Evolutionary conservation across 2,329 filamentous ascomycete genomes (phyloP).

Genomic region (Graphilbum sp.): DNA sequence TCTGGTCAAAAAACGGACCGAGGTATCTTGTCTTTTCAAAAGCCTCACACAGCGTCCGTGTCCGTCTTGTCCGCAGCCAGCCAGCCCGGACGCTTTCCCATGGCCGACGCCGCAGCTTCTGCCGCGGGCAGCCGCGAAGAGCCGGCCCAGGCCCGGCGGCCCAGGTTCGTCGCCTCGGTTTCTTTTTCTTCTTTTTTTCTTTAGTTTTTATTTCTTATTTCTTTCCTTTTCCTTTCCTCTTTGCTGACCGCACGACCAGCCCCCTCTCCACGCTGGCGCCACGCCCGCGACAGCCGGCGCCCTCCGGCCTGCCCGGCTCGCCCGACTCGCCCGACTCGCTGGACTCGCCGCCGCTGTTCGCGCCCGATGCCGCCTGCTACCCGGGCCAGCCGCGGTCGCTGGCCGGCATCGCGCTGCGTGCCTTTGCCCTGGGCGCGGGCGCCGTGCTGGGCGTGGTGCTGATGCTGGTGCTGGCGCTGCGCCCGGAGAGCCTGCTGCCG

Average conservation of each 20-base stretch:
- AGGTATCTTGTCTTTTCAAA: too few relatives aligned
- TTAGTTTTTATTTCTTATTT: too few relatives aligned
- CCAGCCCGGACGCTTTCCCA: too few relatives aligned
- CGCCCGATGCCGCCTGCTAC: slow-evolving; percentile 18
- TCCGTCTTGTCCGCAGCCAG: too few relatives aligned
- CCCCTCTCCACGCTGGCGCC: neutral
- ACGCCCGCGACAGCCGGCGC: too few relatives aligned
- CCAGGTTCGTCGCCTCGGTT: too few relatives aligned
- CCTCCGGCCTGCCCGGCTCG: neutral
- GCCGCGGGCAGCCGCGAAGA: neutral
- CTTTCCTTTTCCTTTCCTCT: neutral
- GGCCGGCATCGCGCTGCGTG: slow-evolving; percentile 39
- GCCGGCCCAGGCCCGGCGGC: too few relatives aligned
- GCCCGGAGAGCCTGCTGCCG: slow-evolving; percentile 1
- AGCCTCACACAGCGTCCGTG: too few relatives aligned
- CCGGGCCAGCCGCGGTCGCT: slow-evolving; percentile 38
- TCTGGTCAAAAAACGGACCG: too few relatives aligned
- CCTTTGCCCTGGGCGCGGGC: slow-evolving; percentile 33
- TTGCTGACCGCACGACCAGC: neutral
- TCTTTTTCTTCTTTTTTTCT: too few relatives aligned
- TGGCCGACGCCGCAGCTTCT: neutral
- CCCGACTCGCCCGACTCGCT: neutral
- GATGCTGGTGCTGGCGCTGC: neutral
- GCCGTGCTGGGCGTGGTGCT: slow-evolving; percentile 19
- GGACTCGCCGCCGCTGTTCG: slow-evolving; percentile 9